Evolutionary conservation across 352 stramenopile genomes (phyloP).

Genomic region (Phytophthora pini): DNA sequence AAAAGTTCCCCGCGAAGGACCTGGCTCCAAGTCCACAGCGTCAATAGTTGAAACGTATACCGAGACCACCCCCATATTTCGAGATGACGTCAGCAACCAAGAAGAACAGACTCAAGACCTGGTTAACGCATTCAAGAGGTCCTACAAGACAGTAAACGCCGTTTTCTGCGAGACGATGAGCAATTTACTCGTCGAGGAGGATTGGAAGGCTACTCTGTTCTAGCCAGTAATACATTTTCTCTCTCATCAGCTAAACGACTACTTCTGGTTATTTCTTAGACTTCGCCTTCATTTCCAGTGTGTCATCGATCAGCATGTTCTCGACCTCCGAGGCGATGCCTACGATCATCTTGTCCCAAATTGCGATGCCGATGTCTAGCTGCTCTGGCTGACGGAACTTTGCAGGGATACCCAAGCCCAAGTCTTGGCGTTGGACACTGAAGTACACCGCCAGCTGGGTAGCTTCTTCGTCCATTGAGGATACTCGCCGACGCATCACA

Average conservation of each 20-base stretch:
- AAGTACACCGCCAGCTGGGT: slow-evolving; percentile 12
- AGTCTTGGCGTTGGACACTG: background rate
- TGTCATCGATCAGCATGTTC: slow-evolving; percentile 25
- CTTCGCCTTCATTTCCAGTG: no score
- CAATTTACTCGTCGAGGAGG: slow-evolving; percentile 6
- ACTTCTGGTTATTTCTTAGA: no score
- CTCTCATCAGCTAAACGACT: background rate
- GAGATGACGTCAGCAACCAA: background rate
- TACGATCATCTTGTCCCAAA: slow-evolving; percentile 7
- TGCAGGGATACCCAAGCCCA: background rate
- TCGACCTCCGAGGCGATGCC: slow-evolving; percentile 18
- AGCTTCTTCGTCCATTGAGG: background rate
- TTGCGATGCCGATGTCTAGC: slow-evolving; percentile 1
- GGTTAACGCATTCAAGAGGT: background rate
- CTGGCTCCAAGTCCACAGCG: background rate
- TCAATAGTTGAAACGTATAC: background rate
- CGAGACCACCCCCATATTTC: slow-evolving; percentile 1
- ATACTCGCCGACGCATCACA: background rate
- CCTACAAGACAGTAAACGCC: background rate
- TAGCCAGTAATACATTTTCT: background rate
- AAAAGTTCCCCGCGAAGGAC: background rate
- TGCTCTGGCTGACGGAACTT: slow-evolving; percentile 2
- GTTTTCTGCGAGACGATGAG: slow-evolving; percentile 3
- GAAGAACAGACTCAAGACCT: background rate
- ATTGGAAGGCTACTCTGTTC: background rate